A percentile compares a stretch with the other conserved stretches of the same genome.
phyloP scores from a whole-genome alignment of 129 eudicot species.

The Gnaphalium uliginosum region DNA sequence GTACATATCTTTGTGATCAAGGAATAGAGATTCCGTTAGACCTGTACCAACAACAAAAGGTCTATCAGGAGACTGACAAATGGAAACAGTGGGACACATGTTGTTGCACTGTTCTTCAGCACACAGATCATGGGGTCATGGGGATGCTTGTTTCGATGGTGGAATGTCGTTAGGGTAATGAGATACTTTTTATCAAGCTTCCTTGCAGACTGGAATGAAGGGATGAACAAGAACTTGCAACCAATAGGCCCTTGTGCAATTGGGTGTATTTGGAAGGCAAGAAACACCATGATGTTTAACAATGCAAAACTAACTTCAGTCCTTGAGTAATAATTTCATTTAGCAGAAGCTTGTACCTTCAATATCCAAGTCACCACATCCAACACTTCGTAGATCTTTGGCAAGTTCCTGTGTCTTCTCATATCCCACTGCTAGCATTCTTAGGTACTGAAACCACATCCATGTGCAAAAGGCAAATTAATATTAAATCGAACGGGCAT shows the following conservation, averaged over 20 bases:
- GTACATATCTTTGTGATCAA: slow-evolving; percentile 85
- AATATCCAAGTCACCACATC: slow-evolving; percentile 98
- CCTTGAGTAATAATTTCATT: slow-evolving; percentile 14
- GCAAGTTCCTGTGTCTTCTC: slow-evolving; percentile 98
- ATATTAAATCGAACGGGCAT: background rate
- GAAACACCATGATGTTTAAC: background rate
- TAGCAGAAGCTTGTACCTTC: slow-evolving; percentile 61
- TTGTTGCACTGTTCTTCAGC: no score
- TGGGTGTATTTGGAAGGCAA: background rate
- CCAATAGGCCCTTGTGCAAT: background rate
- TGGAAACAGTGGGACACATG: no score
- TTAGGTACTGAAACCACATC: slow-evolving; percentile 68
- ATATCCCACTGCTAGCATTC: slow-evolving; percentile 94
- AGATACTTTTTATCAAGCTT: background rate
- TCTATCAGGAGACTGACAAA: slow-evolving; percentile 9
- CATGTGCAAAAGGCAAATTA: slow-evolving; percentile 16
- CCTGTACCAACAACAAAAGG: slow-evolving; percentile 46
- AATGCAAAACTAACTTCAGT: slow-evolving; percentile 13
- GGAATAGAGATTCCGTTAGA: slow-evolving; percentile 87
- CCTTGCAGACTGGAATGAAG: background rate
- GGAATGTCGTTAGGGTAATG: background rate
- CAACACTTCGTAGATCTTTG: slow-evolving; percentile 81
- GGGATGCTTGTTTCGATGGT: background rate
- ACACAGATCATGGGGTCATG: background rate
- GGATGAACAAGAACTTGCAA: background rate